Evolutionary conservation across 2,329 filamentous ascomycete species (phyloP).

Genomic region (Beauveria varroae): DNA sequence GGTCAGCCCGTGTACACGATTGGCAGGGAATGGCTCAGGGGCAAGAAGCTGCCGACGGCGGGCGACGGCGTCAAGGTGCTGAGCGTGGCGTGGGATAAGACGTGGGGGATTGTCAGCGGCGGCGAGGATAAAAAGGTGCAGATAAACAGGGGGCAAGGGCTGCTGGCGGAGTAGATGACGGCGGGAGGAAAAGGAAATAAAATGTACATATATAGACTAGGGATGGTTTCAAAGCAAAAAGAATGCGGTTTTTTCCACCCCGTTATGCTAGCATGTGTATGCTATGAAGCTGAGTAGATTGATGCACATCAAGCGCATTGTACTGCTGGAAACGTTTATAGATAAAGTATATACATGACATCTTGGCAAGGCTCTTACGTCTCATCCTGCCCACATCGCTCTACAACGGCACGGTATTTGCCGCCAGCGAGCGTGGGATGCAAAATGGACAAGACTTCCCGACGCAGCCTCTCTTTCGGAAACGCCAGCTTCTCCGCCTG

Average conservation of each 20-base stretch:
- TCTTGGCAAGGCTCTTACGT: not conserved
- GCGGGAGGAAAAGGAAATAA: not conserved
- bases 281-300: not conserved
- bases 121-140: slow-evolving; percentile 94
- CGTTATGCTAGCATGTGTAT: not conserved
- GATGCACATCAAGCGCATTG: too few species aligned
- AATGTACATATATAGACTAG: slow-evolving; percentile 6
- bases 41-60: slow-evolving; percentile 55
- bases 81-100: slow-evolving; percentile 75
- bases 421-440: slow-evolving; percentile 14
- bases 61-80: slow-evolving; percentile 90
- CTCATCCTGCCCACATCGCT: slow-evolving; percentile 12
- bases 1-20: slow-evolving; percentile 70
- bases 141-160: slow-evolving; percentile 64
- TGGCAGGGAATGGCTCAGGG: slow-evolving; percentile 62
- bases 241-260: not conserved
- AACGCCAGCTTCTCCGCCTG: slow-evolving; percentile 42
- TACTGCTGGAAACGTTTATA: not conserved
- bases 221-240: not conserved
- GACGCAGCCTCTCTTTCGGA: slow-evolving; percentile 35
- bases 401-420: slow-evolving; percentile 23
- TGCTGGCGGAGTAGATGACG: slow-evolving; percentile 30
- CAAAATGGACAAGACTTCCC: slow-evolving; percentile 35
- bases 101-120: slow-evolving; percentile 81
- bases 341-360: not conserved